phyloP scores from a whole-genome alignment of 2,329 filamentous ascomycete species.

The Cladophialophora exuberans region DNA sequence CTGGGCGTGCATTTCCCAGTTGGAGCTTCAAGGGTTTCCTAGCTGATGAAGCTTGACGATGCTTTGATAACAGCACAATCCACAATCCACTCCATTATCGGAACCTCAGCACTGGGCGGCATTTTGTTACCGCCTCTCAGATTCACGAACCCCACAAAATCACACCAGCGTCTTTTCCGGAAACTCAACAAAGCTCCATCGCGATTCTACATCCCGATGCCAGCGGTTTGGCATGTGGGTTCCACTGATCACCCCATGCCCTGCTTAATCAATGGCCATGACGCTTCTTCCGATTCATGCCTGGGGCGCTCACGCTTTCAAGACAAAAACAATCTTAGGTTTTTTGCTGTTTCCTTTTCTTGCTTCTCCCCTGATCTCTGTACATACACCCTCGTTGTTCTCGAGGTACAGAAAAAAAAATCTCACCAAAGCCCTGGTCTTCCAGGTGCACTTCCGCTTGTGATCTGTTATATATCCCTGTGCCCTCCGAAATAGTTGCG shows the following conservation, averaged over 20 bases:
- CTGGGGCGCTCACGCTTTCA: constrained; percentile 13
- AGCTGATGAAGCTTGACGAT: neutral
- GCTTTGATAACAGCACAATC: constrained; percentile 11
- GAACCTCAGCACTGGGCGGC: neutral
- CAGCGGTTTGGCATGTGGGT: constrained; percentile 18
- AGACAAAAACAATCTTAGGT: neutral
- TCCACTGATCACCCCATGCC: constrained; percentile 29
- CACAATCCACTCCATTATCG: constrained; percentile 4
- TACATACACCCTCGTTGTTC: constrained; percentile 1
- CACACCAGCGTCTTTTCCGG: neutral
- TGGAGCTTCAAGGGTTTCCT: neutral
- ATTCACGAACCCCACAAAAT: constrained; percentile 13
- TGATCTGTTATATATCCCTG: neutral
- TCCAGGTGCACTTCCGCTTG: neutral
- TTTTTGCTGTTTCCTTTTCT: neutral
- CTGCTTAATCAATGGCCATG: constrained; percentile 19
- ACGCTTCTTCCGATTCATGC: constrained; percentile 19
- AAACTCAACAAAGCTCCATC: constrained; percentile 4
- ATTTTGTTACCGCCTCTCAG: constrained; percentile 1
- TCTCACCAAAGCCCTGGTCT: neutral
- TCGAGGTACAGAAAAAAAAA: neutral
- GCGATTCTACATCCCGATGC: constrained; percentile 4
- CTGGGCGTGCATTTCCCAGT: constrained; percentile 14
- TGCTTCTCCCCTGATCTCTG: neutral
- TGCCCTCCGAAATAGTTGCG: no score